Evolutionary conservation across 2,329 filamentous ascomycete species (phyloP).

Genomic region (Ophiocordyceps camponoti-rufipedis): DNA sequence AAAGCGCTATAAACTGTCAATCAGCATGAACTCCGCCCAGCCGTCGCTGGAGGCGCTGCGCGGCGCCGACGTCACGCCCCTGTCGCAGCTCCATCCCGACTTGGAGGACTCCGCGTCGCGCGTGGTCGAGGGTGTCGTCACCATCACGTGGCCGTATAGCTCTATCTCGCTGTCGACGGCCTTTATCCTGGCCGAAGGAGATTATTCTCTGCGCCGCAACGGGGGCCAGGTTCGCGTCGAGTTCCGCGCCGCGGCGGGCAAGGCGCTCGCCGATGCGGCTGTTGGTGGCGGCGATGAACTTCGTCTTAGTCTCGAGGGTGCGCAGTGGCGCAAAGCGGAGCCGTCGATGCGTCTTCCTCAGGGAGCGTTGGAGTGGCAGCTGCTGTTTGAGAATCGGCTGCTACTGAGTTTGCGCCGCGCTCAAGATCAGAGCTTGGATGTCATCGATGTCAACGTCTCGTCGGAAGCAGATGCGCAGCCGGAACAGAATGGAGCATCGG

Average conservation of each 20-base stretch:
- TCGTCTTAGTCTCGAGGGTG: constrained; percentile 49
- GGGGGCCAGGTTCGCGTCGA: constrained; percentile 68
- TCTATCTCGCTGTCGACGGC: constrained; percentile 55
- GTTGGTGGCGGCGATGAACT: constrained; percentile 68
- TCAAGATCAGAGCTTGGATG: constrained; percentile 26
- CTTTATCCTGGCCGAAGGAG: constrained; percentile 67
- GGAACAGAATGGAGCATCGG: neutral
- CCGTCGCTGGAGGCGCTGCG: constrained; percentile 7
- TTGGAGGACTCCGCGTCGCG: constrained; percentile 20
- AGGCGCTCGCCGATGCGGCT: constrained; percentile 44
- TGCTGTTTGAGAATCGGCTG: constrained; percentile 34
- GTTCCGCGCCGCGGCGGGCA: constrained; percentile 54
- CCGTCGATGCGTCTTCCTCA: constrained; percentile 28
- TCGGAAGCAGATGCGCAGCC: constrained; percentile 5
- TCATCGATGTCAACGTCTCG: constrained; percentile 31
- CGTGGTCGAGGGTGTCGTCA: constrained; percentile 53
- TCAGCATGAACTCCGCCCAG: neutral
- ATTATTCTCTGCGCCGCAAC: constrained; percentile 59
- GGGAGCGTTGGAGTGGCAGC: constrained; percentile 37
- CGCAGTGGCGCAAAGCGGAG: constrained; percentile 40
- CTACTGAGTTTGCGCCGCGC: constrained; percentile 21
- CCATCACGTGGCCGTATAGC: constrained; percentile 83
- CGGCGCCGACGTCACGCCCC: constrained; percentile 24
- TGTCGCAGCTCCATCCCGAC: constrained; percentile 34
- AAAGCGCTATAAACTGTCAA: no score